Evolutionary conservation across 2,329 filamentous ascomycete species (phyloP), one percentile per base, ranked within the genome.

Genomic region (Paecilomyces variotii): DNA sequence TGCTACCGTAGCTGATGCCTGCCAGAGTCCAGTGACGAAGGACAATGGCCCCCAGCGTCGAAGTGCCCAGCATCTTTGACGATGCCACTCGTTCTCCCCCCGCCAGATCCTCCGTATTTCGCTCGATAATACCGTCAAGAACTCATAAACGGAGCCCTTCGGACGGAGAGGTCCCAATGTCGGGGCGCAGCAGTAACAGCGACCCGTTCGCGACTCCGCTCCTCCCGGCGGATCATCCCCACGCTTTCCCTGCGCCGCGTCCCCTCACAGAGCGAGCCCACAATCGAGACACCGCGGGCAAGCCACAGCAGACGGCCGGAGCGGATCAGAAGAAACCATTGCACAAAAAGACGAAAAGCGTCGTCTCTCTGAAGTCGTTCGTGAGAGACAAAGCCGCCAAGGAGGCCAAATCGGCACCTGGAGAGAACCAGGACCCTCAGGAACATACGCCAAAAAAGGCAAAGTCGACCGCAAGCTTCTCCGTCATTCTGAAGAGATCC

Each of bases 381-480:
- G 65, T 71, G 54, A 72, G 66, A 55, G 76, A 77, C 59, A 79
- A 79, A 58, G 79, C 78, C 64, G 77, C 77, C 55, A 80, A 76
- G 61, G 74, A 78, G 27, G 59, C 59, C 19, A 72, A 71, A 55
- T 57, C 68, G 27, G 72, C 69, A 45, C 70, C 72, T 45, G 55
- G 63, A n/a, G 63, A 67, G 2, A 68, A 66, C 55, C 58, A 73
- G 57, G 66, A 74, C 65, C 63, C 67, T 39, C 71, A 75, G n/a
- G 69, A 70, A 28, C 69, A 65, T 56, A 82, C 77, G 58, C 78
- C 80, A 3, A 85, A 84, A 72, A 95, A 93, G 78, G 84, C 84
- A 39, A 96, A 93, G 73, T 96, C 92, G 0, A 83, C 89, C 2
- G 89, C 89, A 32, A 95, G 91, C 70, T 80, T 97, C n/a, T 85